These are phyloP conservation scores for Arachis hypogaea DNA, from an alignment of 306 rosid genomes.

Conservation along the genomic window DNA sequence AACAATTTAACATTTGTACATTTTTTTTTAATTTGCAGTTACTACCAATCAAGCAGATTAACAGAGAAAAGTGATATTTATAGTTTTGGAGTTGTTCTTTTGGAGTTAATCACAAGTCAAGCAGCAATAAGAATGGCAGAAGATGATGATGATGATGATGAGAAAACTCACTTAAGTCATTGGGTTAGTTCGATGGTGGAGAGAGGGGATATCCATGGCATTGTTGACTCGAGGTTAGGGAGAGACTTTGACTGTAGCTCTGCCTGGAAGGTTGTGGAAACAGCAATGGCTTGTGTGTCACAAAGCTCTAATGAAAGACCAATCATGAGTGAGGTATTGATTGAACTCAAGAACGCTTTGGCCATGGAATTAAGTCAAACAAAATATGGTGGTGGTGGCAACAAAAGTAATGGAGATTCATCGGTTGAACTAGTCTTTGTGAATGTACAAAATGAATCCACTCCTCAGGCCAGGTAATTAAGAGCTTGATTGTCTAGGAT, in stretches of 20 bases:
- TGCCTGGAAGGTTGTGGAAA: constrained; percentile 52
- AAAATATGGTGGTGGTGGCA: background rate
- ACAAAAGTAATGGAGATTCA: background rate
- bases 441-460: background rate
- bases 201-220: constrained; percentile 41
- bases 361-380: constrained; percentile 23
- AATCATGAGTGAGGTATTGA: constrained; percentile 43
- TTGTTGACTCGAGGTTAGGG: constrained; percentile 45
- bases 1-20: background rate
- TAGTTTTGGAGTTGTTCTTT: constrained; percentile 58
- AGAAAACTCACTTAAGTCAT: constrained; percentile 39
- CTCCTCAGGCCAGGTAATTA: constrained; percentile 23
- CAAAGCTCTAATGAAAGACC: constrained; percentile 42
- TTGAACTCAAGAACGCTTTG: constrained; percentile 45
- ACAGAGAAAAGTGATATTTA: constrained; percentile 60
- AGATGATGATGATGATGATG: constrained; percentile 24
- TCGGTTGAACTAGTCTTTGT: background rate
- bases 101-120: constrained; percentile 57
- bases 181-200: constrained; percentile 45
- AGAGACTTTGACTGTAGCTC: constrained; percentile 39
- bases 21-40: constrained; percentile 33
- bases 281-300: constrained; percentile 51
- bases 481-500: no score
- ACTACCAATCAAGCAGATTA: constrained; percentile 40
- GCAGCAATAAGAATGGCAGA: constrained; percentile 27